Base-by-base conservation (phyloP, 345 rosid genomes). In the Brassica nigra region DNA sequence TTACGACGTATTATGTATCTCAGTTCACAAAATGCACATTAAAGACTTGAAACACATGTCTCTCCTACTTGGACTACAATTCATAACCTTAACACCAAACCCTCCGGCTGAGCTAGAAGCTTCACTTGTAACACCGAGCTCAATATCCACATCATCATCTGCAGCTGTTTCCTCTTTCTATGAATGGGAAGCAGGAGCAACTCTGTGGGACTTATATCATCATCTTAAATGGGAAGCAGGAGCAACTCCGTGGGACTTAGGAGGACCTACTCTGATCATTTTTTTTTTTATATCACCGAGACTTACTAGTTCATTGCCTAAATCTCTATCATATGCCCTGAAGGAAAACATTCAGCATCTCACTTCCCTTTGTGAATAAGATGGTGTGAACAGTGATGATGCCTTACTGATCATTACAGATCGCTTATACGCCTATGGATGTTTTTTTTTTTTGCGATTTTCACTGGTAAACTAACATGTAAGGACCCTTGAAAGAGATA, bases 181-280 rank as follows among this genome's bases (percentile, higher is more conserved):
- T 52, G 5, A n/a, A 15, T 52, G 98, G 97, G 95, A 94, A 80
- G 82, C 77, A 49, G 94, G 92, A 57, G 58, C 86, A 5, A 92
- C 89, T 6, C 98, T 93, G 8, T 92, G 97, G 97, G 96, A 92
- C 84, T 82, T 92, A 67, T 23, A 23, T 23, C 23, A 15, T 54
- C 58, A 54, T 15, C 57, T 52, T 52, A 15, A n/a, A 15, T 52
- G 98, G 97, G 95, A 94, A 80, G 82, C 77, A 49, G 94, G 92
- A 57, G 58, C 86, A 5, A 92, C 89, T 6, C 98, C 94, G 8
- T 92, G 97, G 97, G 96, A 92, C 84, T 82, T 92, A 67, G 94
- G 96, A 65, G 64, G 36, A 85, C 84, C 97, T 42, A 87, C 96
- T 15, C 93, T 95, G 28, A 65, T 90, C 68, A 61, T 92, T 72